phyloP scores from a whole-genome alignment of 768 basidiomycete genomes.

The Lactarius deliciosus region DNA sequence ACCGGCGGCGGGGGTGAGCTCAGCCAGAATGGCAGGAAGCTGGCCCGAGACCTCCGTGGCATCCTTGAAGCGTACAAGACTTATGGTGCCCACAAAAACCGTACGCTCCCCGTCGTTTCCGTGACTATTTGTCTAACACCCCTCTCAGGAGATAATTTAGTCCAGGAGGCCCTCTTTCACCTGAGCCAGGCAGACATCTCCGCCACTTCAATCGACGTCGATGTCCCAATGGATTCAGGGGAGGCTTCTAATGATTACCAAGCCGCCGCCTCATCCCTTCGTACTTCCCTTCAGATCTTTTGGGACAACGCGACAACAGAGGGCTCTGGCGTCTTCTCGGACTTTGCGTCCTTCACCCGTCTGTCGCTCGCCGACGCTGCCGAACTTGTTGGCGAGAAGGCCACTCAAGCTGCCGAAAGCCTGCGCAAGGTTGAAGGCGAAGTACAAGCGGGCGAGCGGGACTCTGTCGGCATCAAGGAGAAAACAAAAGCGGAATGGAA shows the following conservation, averaged over 20 bases:
- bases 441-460: conserved; percentile 60
- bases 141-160: conserved; percentile 54
- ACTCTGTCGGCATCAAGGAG: conserved; percentile 54
- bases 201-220: conserved; percentile 38
- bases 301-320: conserved; percentile 56
- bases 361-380: conserved; percentile 67
- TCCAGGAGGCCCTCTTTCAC: conserved; percentile 69
- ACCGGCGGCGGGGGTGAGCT: conserved; percentile 43
- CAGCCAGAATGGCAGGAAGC: conserved; percentile 52
- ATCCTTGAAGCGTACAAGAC: conserved; percentile 59
- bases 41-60: conserved; percentile 50
- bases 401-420: conserved; percentile 49
- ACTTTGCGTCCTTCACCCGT: conserved; percentile 64
- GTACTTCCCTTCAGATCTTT: conserved; percentile 50
- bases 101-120: conserved; percentile 34
- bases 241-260: conserved; percentile 51
- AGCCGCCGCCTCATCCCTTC: conserved; percentile 50
- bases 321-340: conserved; percentile 52
- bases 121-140: conserved; percentile 2
- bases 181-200: conserved; percentile 54
- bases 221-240: conserved; percentile 39
- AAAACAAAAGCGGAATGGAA: conserved; percentile 46
- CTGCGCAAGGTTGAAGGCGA: conserved; percentile 57
- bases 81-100: conserved; percentile 56
- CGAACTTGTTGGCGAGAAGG: conserved; percentile 54